Evolutionary conservation across 352 stramenopile genomes (phyloP), one percentile per base, ranked within the genome.

Genomic region (Globisporangium apiculatum): DNA sequence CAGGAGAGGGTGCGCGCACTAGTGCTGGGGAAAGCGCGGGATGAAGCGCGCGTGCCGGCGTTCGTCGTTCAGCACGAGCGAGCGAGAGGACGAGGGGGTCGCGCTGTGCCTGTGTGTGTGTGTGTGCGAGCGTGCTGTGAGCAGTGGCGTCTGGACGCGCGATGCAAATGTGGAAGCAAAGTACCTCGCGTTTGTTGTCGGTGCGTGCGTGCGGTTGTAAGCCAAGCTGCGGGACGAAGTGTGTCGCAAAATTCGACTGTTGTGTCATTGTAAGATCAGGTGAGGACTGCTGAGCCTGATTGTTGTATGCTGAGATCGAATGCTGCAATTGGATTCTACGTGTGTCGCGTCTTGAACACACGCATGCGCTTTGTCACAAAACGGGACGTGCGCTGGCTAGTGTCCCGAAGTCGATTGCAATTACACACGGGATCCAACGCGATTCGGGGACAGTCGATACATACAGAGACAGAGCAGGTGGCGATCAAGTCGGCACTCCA

Each of bases 321-420:
- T 31, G 24, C 3, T 31, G 24, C 24, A 53, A 9, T 10, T 53
- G 15, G 11, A 10, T 41, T 61, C 46, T 40, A n/a, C 38, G n/a
- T 40, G 47, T 48, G 31, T n/a, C 10, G 10, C 8, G 48, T n/a
- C 24, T 31, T 31, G 24, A 51, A 40, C 10, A 12, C 47, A 14
- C n/a, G 57, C 55, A 31, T 31, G 24, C 2, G 24, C 24, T 31
- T 31, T 31, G 24, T 31, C 24, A 31, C 24, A 31, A 31, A 3
- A 31, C 55, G 55, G 59, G 54, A 67, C 43, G n/a, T 31, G 64
- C 66, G 24, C 24, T 69, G 66, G 67, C 66, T 72, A 69, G 38
- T 67, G 62, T 72, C 62, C 65, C 65, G 53, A 48, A 61, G 11
- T 37, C 10, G n/a, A 53, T 18, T 15, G 12, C 9, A 11, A 40